These are phyloP conservation scores for Coffea humblotiana DNA, from an alignment of 305 asterid genomes.

Conservation along the genomic window DNA sequence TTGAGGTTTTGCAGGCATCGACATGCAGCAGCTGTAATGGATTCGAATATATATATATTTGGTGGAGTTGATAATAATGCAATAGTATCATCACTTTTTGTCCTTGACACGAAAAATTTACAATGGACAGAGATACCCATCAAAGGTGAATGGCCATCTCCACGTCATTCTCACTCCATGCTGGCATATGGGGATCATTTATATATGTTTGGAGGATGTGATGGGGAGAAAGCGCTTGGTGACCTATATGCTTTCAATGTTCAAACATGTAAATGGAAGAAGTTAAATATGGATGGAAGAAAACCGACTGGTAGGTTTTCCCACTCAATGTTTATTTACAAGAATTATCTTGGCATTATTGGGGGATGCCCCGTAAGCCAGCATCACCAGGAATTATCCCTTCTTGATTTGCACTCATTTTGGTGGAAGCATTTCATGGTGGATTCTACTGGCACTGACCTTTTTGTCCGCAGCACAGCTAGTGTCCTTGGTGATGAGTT, in stretches of 20 bases:
- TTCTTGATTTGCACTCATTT: conserved; percentile 55
- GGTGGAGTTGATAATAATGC: conserved; percentile 73
- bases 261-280: conserved; percentile 60
- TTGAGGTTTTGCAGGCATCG: conserved; percentile 72
- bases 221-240: conserved; percentile 79
- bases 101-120: conserved; percentile 58
- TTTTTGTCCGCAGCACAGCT: conserved; percentile 85
- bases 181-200: conserved; percentile 49
- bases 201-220: conserved; percentile 83
- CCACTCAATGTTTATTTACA: conserved; percentile 75
- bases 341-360: conserved; percentile 63
- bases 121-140: conserved; percentile 66
- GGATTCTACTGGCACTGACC: conserved; percentile 53
- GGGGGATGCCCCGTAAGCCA: conserved; percentile 93
- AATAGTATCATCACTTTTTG: conserved; percentile 59
- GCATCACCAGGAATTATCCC: conserved; percentile 53
- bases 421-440: conserved; percentile 66
- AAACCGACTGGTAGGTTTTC: conserved; percentile 83
- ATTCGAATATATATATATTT: conserved; percentile 70
- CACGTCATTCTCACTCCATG: conserved; percentile 96
- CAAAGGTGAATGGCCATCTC: conserved; percentile 67
- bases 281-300: conserved; percentile 50
- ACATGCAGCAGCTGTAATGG: conserved; percentile 78
- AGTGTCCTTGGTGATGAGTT: conserved; percentile 62
- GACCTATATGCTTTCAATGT: conserved; percentile 68